A percentile compares a stretch with the other conserved stretches of the same genome.
Evolutionary conservation across 495 filamentous ascomycete species (phyloP).

Genomic region (Lasiosphaeriaceae sp.): DNA sequence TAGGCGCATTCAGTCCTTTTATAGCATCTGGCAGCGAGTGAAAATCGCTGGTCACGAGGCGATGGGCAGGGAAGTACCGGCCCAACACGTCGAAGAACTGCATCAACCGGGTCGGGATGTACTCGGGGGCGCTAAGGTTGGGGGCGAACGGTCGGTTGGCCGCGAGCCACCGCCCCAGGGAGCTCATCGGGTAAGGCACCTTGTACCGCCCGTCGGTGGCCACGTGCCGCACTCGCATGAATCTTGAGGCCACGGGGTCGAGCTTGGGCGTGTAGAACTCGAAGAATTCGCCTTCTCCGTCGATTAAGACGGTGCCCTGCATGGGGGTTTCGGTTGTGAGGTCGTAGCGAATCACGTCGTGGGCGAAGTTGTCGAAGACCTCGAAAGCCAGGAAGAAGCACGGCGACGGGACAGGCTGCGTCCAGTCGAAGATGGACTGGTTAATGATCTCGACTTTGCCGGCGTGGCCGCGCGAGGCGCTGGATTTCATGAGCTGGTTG

Average conservation of each 20-base stretch:
- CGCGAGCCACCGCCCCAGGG: slow-evolving; percentile 56
- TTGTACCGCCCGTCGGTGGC: slow-evolving; percentile 48
- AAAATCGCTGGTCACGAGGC: slow-evolving; percentile 89
- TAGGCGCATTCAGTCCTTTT: slow-evolving; percentile 80
- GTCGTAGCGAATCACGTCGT: slow-evolving; percentile 91
- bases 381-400: slow-evolving; percentile 99
- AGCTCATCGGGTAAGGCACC: slow-evolving; percentile 52
- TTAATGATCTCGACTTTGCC: slow-evolving; percentile 92
- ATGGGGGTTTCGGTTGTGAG: slow-evolving; percentile 66
- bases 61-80: slow-evolving; percentile 81
- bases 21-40: slow-evolving; percentile 76
- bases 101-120: slow-evolving; percentile 90
- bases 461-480: slow-evolving; percentile 67
- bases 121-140: slow-evolving; percentile 78
- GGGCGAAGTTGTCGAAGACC: slow-evolving; percentile 97
- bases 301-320: slow-evolving; percentile 84
- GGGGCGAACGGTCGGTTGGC: slow-evolving; percentile 61
- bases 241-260: slow-evolving; percentile 79
- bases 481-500: slow-evolving; percentile 60
- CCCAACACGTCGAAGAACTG: slow-evolving; percentile 91
- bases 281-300: slow-evolving; percentile 81
- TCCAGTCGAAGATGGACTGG: slow-evolving; percentile 91
- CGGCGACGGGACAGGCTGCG: slow-evolving; percentile 74
- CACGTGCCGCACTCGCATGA: slow-evolving; percentile 69
- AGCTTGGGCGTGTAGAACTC: slow-evolving; percentile 80